Conservation (phyloP, 2,329 filamentous ascomycete genomes). For the Lachnellula cervina region DNA sequence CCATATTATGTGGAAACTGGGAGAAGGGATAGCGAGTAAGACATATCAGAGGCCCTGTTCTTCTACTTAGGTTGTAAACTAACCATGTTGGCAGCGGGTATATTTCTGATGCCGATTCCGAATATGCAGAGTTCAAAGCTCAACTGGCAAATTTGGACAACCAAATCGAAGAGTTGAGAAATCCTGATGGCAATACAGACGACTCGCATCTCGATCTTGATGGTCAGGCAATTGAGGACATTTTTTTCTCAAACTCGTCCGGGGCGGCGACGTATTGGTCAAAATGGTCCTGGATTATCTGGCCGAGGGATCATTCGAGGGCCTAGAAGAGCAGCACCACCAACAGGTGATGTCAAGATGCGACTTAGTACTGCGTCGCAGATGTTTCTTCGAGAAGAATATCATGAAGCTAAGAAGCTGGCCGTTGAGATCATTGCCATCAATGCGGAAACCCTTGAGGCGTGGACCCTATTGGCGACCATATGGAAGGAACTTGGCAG, state of each 20-base stretch:
- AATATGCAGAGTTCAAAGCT: slow-evolving; percentile 37
- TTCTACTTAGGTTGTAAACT: background rate
- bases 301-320: slow-evolving; percentile 28
- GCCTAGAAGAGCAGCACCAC: slow-evolving; percentile 56
- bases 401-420: slow-evolving; percentile 53
- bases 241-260: background rate
- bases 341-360: slow-evolving; percentile 65
- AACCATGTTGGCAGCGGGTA: slow-evolving; percentile 1
- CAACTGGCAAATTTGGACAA: slow-evolving; percentile 36
- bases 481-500: slow-evolving; percentile 58
- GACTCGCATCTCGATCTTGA: slow-evolving; percentile 3
- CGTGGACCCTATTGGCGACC: slow-evolving; percentile 58
- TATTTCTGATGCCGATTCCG: slow-evolving; percentile 36
- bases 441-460: slow-evolving; percentile 61
- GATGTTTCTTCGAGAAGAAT: slow-evolving; percentile 59
- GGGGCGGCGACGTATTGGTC: background rate
- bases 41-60: background rate
- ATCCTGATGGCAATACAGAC: background rate
- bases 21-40: slow-evolving; percentile 1
- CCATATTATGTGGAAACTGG: background rate
- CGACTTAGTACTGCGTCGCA: slow-evolving; percentile 63
- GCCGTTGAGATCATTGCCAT: slow-evolving; percentile 62
- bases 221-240: background rate
- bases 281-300: slow-evolving; percentile 2
- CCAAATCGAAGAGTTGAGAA: slow-evolving; percentile 16